A percentile compares a stretch with the other conserved stretches of the same genome.
phyloP scores from a whole-genome alignment of 2,329 filamentous ascomycete species.

The Apiospora aurea region DNA sequence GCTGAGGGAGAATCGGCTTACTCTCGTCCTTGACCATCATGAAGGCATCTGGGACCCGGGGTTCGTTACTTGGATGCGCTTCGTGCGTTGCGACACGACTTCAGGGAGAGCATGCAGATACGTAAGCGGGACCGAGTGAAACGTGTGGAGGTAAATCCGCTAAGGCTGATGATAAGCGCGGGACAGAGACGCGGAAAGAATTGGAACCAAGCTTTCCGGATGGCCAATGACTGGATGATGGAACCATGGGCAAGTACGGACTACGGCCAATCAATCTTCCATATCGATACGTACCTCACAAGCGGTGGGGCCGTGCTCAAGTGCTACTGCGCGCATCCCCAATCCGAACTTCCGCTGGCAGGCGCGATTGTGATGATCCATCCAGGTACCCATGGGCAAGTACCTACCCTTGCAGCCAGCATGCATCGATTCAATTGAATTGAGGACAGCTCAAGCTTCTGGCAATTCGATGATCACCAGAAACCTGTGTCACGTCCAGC shows the following conservation, averaged over 20 bases:
- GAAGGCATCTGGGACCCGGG: conserved; percentile 22
- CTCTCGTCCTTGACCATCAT: conserved; percentile 51
- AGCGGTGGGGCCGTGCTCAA: neutral
- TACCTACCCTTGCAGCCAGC: neutral
- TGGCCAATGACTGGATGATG: neutral
- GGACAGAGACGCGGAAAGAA: neutral
- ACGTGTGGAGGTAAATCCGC: conserved; percentile 22
- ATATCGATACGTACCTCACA: neutral
- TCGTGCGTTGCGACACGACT: conserved; percentile 16
- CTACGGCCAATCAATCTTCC: neutral
- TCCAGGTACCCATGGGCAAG: conserved; percentile 8
- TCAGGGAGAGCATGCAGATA: conserved; percentile 23
- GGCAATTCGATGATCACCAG: conserved; percentile 3
- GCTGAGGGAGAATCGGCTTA: conserved; percentile 33
- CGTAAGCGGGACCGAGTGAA: conserved; percentile 22
- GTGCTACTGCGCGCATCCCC: neutral
- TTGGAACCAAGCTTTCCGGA: neutral
- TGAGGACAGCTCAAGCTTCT: conserved; percentile 25
- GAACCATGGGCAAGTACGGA: neutral
- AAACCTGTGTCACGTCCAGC: conserved; percentile 3
- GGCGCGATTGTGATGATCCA: conserved; percentile 13
- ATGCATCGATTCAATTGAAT: neutral
- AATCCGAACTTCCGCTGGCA: neutral
- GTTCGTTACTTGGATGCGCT: conserved; percentile 5
- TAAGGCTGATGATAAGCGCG: conserved; percentile 21